phyloP scores from a whole-genome alignment of 192 early-diverging fungal genomes.

The Coemansia sp. region DNA sequence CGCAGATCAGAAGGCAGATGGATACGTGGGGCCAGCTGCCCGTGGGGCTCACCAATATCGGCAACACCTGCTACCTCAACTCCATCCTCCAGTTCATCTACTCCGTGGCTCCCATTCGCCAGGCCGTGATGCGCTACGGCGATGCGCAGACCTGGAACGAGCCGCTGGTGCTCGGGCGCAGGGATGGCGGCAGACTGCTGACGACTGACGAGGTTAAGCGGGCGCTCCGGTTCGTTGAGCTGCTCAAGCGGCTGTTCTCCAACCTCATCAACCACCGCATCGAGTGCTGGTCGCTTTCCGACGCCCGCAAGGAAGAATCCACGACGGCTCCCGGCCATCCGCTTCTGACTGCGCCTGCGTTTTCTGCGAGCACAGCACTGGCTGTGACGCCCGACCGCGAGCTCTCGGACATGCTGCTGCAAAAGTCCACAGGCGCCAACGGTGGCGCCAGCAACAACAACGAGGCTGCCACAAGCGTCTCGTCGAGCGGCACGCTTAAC shows the following conservation, averaged over 20 bases:
- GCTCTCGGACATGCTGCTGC: conserved; percentile 63
- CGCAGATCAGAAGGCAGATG: conserved; percentile 14
- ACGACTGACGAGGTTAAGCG: conserved; percentile 13
- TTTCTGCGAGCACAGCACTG: conserved; percentile 1
- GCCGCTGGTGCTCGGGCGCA: conserved; percentile 22
- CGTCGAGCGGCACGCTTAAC: neutral
- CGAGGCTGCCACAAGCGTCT: neutral
- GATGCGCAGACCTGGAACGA: conserved; percentile 53
- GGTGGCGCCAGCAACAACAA: neutral
- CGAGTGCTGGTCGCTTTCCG: conserved; percentile 32
- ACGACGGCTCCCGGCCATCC: conserved; percentile 37
- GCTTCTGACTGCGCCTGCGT: conserved; percentile 4
- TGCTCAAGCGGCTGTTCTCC: conserved; percentile 59
- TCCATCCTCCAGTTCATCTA: conserved; percentile 78
- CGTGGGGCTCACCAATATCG: conserved; percentile 77
- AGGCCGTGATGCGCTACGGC: conserved; percentile 58
- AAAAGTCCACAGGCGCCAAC: conserved; percentile 32
- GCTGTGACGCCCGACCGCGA: conserved; percentile 61
- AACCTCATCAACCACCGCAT: conserved; percentile 32
- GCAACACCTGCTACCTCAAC: conserved; percentile 90
- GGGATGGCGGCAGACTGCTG: conserved; percentile 35
- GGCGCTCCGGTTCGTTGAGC: conserved; percentile 52
- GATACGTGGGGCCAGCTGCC: conserved; percentile 56
- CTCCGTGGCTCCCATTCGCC: conserved; percentile 62
- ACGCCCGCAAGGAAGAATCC: conserved; percentile 13